Base-by-base conservation (phyloP, 2,329 filamentous ascomycete species). In the Diaporthe sp. region DNA sequence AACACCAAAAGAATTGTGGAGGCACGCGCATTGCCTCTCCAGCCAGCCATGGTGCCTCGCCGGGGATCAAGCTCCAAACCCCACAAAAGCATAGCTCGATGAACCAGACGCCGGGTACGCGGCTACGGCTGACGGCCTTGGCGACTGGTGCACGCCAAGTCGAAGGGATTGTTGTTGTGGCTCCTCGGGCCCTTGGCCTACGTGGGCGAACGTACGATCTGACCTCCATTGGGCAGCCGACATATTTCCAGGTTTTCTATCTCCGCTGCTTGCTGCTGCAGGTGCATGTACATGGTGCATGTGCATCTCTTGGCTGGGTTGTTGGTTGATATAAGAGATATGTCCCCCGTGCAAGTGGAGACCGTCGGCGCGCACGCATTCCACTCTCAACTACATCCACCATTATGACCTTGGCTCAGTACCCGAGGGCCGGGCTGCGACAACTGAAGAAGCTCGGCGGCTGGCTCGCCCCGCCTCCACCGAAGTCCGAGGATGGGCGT, bases 401-500 rank as follows among this genome's bases (percentile, higher is more conserved):
- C 33, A 38, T 9, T 6, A 54, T 54, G 64, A 68, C 15, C 30
- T 54, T 54, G 64, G 45, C 33, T 40, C 64, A 52, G 17, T 28
- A 52, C 47, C 64, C 33, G 45, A 68, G 33, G 47, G 33, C 28
- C 33, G 50, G 64, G 64, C 45, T 52, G 33, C 45, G 33, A 28
- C 47, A 68, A 22, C 74, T 84, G 45, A 80, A 80, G 76, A 84
- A 82, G 79, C 61, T 82, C 40, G 80, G 78, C 47, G 69, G 79
- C 50, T 81, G 78, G 77, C 74, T 86, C 15, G 82, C 83, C 19
- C 85, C 85, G 54, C 78, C 83, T 57, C 81, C 84, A 13, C 77
- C 78, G 55, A 82, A 82, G 71, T 81, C 83, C 2, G 81, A 82
- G 22, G 84, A 86, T 76, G 84, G 84, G 0, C 84, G 85, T 60